A percentile compares a stretch with the other conserved stretches of the same genome.
Conservation (phyloP, 2,329 filamentous ascomycete genomes). For the Aspergillus aculeatinus region DNA sequence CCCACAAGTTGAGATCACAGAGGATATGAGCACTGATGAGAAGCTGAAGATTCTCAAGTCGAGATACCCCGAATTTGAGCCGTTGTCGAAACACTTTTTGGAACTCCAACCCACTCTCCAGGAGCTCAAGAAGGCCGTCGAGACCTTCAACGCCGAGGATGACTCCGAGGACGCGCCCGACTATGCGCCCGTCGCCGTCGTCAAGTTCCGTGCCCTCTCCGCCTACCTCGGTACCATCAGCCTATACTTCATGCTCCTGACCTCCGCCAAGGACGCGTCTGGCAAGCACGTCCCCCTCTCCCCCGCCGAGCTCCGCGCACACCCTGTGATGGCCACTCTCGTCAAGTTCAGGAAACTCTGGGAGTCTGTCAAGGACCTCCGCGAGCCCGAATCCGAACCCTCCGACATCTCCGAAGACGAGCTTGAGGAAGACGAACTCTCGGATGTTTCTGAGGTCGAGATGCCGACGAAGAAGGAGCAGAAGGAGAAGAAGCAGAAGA, state of each 20-base stretch:
- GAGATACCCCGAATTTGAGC: slow-evolving; percentile 90
- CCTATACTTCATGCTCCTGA: slow-evolving; percentile 94
- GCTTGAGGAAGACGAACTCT: slow-evolving; percentile 23
- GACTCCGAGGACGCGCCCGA: slow-evolving; percentile 40
- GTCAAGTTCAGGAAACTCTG: slow-evolving; percentile 78
- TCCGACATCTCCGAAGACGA: slow-evolving; percentile 10
- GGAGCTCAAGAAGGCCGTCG: slow-evolving; percentile 58
- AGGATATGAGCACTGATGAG: slow-evolving; percentile 74
- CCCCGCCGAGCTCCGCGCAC: slow-evolving; percentile 78
- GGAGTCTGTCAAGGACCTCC: slow-evolving; percentile 69
- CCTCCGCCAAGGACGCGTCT: slow-evolving; percentile 65
- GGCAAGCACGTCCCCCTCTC: slow-evolving; percentile 61
- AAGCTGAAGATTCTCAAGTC: slow-evolving; percentile 71
- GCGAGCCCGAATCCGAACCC: slow-evolving; percentile 43
- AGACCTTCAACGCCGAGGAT: slow-evolving; percentile 52
- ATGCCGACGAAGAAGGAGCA: slow-evolving; percentile 10
- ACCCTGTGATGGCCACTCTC: slow-evolving; percentile 84
- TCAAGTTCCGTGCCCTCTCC: slow-evolving; percentile 77
- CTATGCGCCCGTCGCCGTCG: slow-evolving; percentile 54
- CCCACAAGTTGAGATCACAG: slow-evolving; percentile 76
- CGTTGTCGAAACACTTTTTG: slow-evolving; percentile 75
- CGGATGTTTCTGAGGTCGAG: slow-evolving; percentile 23
- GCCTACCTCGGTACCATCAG: slow-evolving; percentile 83
- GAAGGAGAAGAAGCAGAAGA: slow-evolving; percentile 38
- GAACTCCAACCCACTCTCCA: slow-evolving; percentile 64